phyloP scores from a whole-genome alignment of 352 stramenopile genomes.

The Phytophthora rubi region DNA sequence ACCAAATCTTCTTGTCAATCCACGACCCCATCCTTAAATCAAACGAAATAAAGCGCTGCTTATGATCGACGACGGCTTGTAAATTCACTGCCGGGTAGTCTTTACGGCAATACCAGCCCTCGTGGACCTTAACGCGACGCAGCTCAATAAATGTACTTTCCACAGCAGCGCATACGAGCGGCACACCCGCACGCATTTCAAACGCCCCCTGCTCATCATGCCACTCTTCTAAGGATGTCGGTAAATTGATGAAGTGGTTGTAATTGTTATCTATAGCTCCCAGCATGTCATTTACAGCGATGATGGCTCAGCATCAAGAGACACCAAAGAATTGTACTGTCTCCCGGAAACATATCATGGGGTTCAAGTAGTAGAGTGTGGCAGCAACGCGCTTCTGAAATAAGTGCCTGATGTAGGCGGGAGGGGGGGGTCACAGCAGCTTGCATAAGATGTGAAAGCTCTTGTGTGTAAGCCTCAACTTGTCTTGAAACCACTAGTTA shows the following conservation, averaged over 20 bases:
- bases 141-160: constrained; percentile 5
- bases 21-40: background rate
- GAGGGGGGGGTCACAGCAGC: background rate
- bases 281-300: constrained; percentile 2
- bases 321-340: background rate
- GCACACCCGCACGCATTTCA: background rate
- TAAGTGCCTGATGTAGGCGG: no score
- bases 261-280: background rate
- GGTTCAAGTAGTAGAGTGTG: no score
- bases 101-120: constrained; percentile 6
- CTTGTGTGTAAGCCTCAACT: background rate
- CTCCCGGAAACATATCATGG: background rate
- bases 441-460: background rate
- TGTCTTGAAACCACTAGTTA: background rate
- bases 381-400: no score
- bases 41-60: constrained; percentile 6
- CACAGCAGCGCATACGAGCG: constrained; percentile 2
- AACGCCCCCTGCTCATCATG: background rate
- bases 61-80: constrained; percentile 6
- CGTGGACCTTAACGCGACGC: constrained; percentile 1
- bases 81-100: constrained; percentile 5
- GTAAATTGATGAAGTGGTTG: background rate
- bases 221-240: background rate
- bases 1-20: constrained; percentile 14
- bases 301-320: background rate